A percentile compares a stretch with the other conserved stretches of the same genome.
Conservation (phyloP, 495 filamentous ascomycete species). For the Aspergillus sparsus region DNA sequence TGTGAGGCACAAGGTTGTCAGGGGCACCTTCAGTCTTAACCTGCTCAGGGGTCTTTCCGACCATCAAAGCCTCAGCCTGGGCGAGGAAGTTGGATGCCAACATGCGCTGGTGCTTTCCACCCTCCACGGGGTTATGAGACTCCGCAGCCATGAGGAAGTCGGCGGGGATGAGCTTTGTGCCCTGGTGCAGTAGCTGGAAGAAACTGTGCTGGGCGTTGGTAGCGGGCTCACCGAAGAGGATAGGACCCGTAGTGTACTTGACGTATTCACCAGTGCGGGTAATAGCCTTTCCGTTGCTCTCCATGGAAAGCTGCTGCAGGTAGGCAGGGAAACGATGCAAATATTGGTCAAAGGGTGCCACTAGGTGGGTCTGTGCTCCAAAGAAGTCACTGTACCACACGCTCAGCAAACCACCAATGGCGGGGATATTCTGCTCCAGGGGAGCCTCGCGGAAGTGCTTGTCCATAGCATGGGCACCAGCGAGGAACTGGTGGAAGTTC, state of each 20-base stretch:
- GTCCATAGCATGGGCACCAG: conserved; percentile 96
- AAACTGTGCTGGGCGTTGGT: conserved; percentile 99
- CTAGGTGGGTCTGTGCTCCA: conserved; percentile 93
- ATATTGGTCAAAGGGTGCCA: conserved; percentile 98
- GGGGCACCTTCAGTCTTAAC: conserved; percentile 87
- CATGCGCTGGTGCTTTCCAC: conserved; percentile 96
- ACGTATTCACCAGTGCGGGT: conserved; percentile 87
- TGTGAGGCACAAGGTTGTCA: conserved; percentile 88
- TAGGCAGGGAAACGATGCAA: conserved; percentile 98
- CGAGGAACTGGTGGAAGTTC: conserved; percentile 95
- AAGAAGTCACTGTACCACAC: conserved; percentile 99
- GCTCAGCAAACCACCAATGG: conserved; percentile 85
- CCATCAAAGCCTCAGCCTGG: conserved; percentile 97
- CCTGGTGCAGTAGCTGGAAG: conserved; percentile 98
- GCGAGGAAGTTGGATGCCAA: conserved; percentile 98
- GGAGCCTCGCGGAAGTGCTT: conserved; percentile 93
- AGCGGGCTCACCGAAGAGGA: conserved; percentile 96
- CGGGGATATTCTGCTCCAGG: conserved; percentile 91
- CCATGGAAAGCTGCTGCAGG: conserved; percentile 98
- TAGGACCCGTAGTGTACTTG: conserved; percentile 93
- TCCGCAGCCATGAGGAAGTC: conserved; percentile 96
- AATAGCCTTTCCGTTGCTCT: conserved; percentile 98
- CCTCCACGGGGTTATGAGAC: conserved; percentile 92
- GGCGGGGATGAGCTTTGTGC: conserved; percentile 96
- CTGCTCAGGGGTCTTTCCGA: conserved; percentile 89